Percentiles rank a stretch among this genome's conserved stretches.
Conservation (phyloP, 129 eudicot genomes). For the Deinandra increscens region DNA sequence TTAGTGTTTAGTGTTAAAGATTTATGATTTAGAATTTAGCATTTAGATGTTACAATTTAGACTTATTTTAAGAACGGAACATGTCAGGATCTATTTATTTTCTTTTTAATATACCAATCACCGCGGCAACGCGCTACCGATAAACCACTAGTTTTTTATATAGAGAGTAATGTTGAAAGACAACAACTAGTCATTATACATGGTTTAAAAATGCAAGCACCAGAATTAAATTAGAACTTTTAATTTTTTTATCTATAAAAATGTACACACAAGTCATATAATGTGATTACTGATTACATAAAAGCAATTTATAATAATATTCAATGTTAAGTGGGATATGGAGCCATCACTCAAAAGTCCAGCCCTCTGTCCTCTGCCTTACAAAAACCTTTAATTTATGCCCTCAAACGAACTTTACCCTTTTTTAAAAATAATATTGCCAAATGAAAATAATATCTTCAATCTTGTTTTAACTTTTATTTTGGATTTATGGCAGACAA, state of each 20-base stretch:
- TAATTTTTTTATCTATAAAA: neutral
- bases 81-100: too few relatives aligned
- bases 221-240: neutral
- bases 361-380: slow-evolving; percentile 9
- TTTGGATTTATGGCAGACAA: slow-evolving; percentile 1
- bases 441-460: neutral
- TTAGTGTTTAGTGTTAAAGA: too few relatives aligned
- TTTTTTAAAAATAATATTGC: neutral
- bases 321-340: slow-evolving; percentile 34
- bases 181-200: too few relatives aligned
- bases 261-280: neutral
- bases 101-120: too few relatives aligned
- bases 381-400: neutral
- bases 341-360: slow-evolving; percentile 14
- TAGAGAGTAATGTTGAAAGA: too few relatives aligned
- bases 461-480: neutral
- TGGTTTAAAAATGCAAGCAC: neutral
- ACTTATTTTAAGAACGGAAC: too few relatives aligned
- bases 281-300: slow-evolving; percentile 1
- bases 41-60: too few relatives aligned
- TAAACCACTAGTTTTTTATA: too few relatives aligned
- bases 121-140: too few relatives aligned
- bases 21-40: too few relatives aligned
- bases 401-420: slow-evolving; percentile 6
- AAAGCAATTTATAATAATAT: slow-evolving; percentile 10